These are phyloP conservation scores for Pseudonitzschia multiseries DNA, from an alignment of 108 stramenopile species.

Conservation along the genomic window DNA sequence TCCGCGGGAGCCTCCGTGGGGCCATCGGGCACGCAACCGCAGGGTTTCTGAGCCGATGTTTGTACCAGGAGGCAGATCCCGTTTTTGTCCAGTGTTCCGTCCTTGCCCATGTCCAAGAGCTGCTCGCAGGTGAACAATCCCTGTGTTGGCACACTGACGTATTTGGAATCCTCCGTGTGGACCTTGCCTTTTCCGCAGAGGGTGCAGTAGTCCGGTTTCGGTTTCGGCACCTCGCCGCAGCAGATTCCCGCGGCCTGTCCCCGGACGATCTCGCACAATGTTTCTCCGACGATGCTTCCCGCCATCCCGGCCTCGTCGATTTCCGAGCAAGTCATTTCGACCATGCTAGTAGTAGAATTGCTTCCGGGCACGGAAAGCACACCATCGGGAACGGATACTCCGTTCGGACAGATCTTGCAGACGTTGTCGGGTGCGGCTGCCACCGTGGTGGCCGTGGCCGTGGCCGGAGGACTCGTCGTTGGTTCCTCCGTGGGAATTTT, in stretches of 20 bases:
- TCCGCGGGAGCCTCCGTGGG: not conserved
- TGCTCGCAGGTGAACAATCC: slow-evolving; percentile 3
- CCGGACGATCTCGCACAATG: slow-evolving; percentile 4
- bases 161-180: not conserved
- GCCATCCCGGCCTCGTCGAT: not conserved
- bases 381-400: slow-evolving; percentile 6
- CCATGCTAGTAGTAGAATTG: not conserved
- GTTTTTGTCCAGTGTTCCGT: slow-evolving; percentile 1
- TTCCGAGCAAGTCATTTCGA: slow-evolving; percentile 9
- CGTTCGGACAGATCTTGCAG: slow-evolving; percentile 17
- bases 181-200: not conserved
- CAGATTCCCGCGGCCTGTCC: not conserved
- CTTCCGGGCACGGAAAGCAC: not conserved
- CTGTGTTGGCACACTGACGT: slow-evolving; percentile 10
- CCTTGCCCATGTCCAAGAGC: slow-evolving; percentile 8
- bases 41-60: not conserved
- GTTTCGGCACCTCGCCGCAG: not conserved
- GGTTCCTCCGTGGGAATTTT: too few relatives aligned
- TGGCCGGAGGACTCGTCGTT: too few relatives aligned
- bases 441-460: not conserved
- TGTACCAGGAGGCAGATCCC: slow-evolving; percentile 10
- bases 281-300: slow-evolving; percentile 4
- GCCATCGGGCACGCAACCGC: slow-evolving; percentile 9
- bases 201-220: not conserved
- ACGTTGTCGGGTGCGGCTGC: not conserved